These are phyloP conservation scores for carrot (Daucus carota) DNA, from an alignment of 129 eudicot species.

Conservation along the genomic window DNA sequence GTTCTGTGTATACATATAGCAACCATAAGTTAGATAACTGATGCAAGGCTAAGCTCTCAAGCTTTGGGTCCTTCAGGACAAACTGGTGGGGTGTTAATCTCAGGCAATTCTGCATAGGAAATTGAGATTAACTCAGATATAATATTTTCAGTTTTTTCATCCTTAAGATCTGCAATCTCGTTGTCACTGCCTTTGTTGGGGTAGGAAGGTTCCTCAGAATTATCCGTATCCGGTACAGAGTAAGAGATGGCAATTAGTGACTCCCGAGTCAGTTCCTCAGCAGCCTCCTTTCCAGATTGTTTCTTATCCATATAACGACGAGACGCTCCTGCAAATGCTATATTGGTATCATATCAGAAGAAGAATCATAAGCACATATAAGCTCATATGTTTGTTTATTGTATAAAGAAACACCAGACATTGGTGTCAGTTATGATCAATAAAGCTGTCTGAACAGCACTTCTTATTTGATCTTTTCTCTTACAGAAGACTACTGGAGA, in stretches of 20 bases:
- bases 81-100: conserved; percentile 28
- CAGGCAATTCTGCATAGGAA: conserved; percentile 48
- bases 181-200: conserved; percentile 17
- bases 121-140: conserved; percentile 58
- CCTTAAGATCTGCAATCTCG: conserved; percentile 19
- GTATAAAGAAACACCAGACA: neutral
- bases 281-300: conserved; percentile 40
- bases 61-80: conserved; percentile 27
- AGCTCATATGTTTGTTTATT: neutral
- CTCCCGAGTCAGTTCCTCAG: conserved; percentile 61
- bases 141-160: conserved; percentile 33
- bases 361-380: neutral
- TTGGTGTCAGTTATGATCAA: neutral
- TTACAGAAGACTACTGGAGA: too few relatives aligned
- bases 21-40: neutral
- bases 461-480: neutral
- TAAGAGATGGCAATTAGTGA: conserved; percentile 67
- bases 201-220: conserved; percentile 5
- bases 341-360: conserved; percentile 10
- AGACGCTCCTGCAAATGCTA: conserved; percentile 17
- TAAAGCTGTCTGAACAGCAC: neutral
- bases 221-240: conserved; percentile 36
- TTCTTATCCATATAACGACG: conserved; percentile 52
- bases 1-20: neutral
- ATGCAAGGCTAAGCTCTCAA: conserved; percentile 11